Evolutionary conservation across 805 yeast species (phyloP).

Genomic region (Brettanomyces nanus): DNA sequence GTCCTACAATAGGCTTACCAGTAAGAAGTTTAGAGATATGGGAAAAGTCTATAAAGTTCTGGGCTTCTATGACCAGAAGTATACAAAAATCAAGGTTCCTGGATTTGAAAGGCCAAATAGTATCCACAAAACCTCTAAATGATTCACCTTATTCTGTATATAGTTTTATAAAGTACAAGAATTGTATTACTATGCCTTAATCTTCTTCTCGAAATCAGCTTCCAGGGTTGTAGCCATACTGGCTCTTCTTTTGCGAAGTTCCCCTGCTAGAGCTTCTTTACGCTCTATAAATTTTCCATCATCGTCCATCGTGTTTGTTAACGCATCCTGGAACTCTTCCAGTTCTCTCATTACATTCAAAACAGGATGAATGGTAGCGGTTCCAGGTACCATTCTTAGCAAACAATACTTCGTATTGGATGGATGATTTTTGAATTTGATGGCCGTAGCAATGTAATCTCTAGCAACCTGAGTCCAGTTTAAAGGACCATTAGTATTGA

Average conservation of each 20-base stretch:
- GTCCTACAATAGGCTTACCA: slow-evolving; percentile 57
- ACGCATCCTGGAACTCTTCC: slow-evolving; percentile 37
- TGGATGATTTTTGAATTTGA: slow-evolving; percentile 48
- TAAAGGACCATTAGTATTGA: slow-evolving; percentile 34
- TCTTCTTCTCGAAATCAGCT: not conserved
- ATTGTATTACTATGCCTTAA: too few relatives aligned
- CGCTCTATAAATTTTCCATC: slow-evolving; percentile 20
- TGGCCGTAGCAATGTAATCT: slow-evolving; percentile 50
- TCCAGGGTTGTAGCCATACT: too few relatives aligned
- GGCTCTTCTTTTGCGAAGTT: not conserved
- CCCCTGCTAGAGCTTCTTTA: not conserved
- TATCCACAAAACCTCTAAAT: not conserved
- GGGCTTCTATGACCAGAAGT: slow-evolving; percentile 33
- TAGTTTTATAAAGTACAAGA: too few relatives aligned
- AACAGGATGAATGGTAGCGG: slow-evolving; percentile 39
- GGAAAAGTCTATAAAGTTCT: slow-evolving; percentile 70
- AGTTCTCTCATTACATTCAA: slow-evolving; percentile 49
- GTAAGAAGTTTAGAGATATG: slow-evolving; percentile 55
- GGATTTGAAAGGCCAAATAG: slow-evolving; percentile 39
- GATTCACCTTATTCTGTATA: too few relatives aligned
- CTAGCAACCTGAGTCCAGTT: slow-evolving; percentile 48
- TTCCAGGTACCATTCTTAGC: slow-evolving; percentile 59
- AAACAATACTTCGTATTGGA: slow-evolving; percentile 79
- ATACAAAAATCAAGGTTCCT: slow-evolving; percentile 39
- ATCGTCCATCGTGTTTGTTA: slow-evolving; percentile 27